These are phyloP conservation scores for Apiospora arundinis DNA, from an alignment of 2,329 filamentous ascomycete species.

Conservation along the genomic window DNA sequence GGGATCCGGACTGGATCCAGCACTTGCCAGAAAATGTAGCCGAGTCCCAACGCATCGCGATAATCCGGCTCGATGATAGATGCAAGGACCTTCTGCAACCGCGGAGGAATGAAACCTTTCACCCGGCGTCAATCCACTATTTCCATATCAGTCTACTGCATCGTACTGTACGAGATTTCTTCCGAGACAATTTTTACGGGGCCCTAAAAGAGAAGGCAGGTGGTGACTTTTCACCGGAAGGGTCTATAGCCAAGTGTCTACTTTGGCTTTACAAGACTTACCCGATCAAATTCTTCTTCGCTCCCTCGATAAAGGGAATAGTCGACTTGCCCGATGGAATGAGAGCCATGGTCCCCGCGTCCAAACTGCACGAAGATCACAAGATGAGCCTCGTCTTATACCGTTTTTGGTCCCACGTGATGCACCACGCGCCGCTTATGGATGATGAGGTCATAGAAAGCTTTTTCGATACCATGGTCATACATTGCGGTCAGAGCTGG, in stretches of 20 bases:
- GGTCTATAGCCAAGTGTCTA: background rate
- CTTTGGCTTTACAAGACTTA: conserved; percentile 7
- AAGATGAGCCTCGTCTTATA: no score
- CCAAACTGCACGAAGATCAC: background rate
- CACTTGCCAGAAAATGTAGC: background rate
- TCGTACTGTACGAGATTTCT: background rate
- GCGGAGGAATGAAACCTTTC: background rate
- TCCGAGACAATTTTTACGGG: background rate
- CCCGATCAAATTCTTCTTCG: background rate
- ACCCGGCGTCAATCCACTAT: background rate
- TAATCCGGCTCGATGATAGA: background rate
- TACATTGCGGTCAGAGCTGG: no score
- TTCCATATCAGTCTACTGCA: background rate
- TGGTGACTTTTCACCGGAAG: background rate
- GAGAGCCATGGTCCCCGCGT: background rate
- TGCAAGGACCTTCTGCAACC: background rate
- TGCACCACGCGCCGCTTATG: no score
- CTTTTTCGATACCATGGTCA: no score
- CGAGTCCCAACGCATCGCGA: background rate
- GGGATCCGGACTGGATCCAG: background rate
- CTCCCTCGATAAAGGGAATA: no score
- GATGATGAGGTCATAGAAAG: no score
- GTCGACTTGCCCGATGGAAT: background rate
- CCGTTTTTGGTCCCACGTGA: no score
- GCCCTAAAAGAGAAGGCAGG: background rate